These are phyloP conservation scores for Phytopythium delawarense DNA, from an alignment of 352 stramenopile genomes.

Conservation along the genomic window DNA sequence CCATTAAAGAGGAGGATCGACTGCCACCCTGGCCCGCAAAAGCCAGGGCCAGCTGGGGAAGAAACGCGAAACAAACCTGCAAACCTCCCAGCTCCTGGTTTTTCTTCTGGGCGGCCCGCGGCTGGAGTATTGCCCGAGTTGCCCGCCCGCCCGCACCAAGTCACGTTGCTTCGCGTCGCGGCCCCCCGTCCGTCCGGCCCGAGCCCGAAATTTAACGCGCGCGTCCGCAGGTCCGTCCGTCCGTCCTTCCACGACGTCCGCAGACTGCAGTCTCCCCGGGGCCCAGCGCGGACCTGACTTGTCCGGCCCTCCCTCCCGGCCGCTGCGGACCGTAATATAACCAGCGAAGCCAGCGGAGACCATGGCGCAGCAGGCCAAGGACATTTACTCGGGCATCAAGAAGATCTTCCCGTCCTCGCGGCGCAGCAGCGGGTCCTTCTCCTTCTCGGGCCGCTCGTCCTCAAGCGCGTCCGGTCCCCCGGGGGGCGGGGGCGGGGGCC, in stretches of 20 bases:
- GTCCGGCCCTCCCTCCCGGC: background rate
- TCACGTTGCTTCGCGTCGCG: too few relatives aligned
- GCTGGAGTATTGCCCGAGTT: background rate
- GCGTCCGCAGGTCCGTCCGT: too few relatives aligned
- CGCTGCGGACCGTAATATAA: background rate
- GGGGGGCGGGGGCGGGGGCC: too few relatives aligned
- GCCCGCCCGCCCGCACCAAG: background rate
- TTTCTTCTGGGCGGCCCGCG: too few relatives aligned
- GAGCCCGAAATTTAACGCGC: too few relatives aligned
- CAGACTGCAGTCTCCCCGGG: too few relatives aligned
- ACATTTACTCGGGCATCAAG: slow-evolving; percentile 77
- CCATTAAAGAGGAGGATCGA: too few relatives aligned
- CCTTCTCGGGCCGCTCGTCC: slow-evolving; percentile 28
- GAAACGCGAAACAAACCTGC: background rate
- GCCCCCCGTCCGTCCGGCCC: too few relatives aligned
- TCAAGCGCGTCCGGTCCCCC: slow-evolving; percentile 1
- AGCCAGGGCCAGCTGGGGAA: background rate
- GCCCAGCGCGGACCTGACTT: background rate
- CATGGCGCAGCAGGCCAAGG: slow-evolving; percentile 75
- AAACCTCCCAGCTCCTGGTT: too few relatives aligned
- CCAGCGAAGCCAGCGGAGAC: background rate
- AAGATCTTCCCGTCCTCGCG: slow-evolving; percentile 62
- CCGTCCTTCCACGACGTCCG: too few relatives aligned
- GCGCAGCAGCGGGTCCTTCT: slow-evolving; percentile 48
- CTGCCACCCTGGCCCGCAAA: too few relatives aligned